Percentiles rank a stretch among this genome's conserved stretches.
Evolutionary conservation across 257 asterid species (phyloP).

Genomic region (Solanum clarkiae): DNA sequence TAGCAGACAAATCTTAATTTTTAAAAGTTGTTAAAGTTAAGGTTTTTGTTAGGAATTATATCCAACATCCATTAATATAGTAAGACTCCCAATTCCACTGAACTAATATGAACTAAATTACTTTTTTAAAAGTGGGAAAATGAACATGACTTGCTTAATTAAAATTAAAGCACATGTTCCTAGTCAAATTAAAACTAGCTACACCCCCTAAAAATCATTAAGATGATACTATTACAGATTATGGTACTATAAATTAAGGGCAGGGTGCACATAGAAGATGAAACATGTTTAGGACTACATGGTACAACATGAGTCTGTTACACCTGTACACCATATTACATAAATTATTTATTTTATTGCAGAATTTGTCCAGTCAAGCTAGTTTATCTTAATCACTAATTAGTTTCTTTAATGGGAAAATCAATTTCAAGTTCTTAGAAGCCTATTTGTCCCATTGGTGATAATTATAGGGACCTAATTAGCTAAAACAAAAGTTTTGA

Average conservation of each 20-base stretch:
- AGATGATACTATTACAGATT: neutral
- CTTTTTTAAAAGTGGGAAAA: neutral
- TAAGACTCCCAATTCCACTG: neutral
- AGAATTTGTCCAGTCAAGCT: conserved; percentile 21
- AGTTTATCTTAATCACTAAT: conserved; percentile 18
- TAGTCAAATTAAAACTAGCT: neutral
- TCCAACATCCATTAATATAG: neutral
- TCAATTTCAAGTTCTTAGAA: conserved; percentile 2
- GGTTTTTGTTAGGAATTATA: neutral
- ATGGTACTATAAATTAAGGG: neutral
- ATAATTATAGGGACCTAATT: neutral
- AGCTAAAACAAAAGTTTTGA: conserved; percentile 5
- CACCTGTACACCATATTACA: neutral
- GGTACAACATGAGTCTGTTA: neutral
- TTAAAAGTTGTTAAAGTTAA: neutral
- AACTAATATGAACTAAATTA: neutral
- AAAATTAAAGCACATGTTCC: neutral
- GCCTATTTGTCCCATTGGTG: conserved; percentile 1
- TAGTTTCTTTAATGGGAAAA: conserved; percentile 18
- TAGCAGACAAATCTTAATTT: neutral
- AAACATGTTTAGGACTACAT: neutral
- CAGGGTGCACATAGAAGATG: neutral
- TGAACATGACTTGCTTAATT: neutral
- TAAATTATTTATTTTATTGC: conserved; percentile 18
- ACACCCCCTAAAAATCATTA: neutral